Evolutionary conservation across 108 stramenopile genomes (phyloP), one percentile per base, ranked within the genome.

Genomic region (Aurantiochytrium sp.): DNA sequence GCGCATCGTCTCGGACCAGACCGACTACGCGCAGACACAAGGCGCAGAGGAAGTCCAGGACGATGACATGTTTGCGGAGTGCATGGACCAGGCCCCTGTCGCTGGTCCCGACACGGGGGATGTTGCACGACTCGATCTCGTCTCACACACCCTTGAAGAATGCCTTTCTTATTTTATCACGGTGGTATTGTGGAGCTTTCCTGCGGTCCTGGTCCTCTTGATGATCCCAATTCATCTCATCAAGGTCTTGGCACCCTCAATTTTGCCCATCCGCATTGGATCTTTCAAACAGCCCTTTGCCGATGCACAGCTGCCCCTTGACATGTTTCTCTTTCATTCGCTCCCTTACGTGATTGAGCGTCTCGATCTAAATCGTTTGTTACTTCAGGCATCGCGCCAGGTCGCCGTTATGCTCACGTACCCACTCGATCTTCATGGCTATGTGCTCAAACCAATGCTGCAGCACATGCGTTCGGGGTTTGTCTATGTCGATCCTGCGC

Each of bases 281-380:
- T 53, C 76, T 0, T 83, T 83, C 4, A 47, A 28, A 35, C 49
- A 83, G 23, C 76, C 76, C 45, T 83, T 83, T 23, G 76, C 76
- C 8, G 76, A 83, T 53, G 76, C 76, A 6, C 76, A 83, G 51
- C 51, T 83, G 6, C 76, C 76, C 6, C 76, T 83, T 8, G 76
- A 83, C 28, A 53, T 83, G 76, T 83, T 83, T 23, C 23, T 83
- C 25, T 83, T 83, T 45, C 76, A 83, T 28, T 83, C 76, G 51
- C 51, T 83, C 16, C 76, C 76, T 6, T 83, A 83, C 51, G 76
- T 53, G 25, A 53, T 83, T 23, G 76, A 83, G 76, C 76, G 76
- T 6, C 51, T 83, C 25, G 51, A 83, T 83, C 76, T 83, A 14
- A 47, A 83, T 28, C 45, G 76, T 16, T 18, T 53, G 1, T 53